phyloP scores from a whole-genome alignment of 2,329 filamentous ascomycete species.

The Blastomyces silverae region DNA sequence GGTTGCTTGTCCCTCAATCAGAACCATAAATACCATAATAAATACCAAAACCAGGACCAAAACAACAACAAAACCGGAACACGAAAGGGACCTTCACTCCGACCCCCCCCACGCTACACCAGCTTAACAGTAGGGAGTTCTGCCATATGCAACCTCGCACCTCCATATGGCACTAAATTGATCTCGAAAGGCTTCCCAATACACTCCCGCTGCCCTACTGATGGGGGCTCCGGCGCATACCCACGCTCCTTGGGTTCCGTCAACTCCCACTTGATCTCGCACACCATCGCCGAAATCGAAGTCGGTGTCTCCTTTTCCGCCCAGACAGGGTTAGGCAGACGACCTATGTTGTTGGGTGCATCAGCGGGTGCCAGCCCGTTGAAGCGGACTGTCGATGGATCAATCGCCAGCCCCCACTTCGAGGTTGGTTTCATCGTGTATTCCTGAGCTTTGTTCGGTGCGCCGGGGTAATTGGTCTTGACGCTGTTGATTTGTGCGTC shows the following conservation, averaged over 20 bases:
- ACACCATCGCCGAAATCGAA: conserved; percentile 26
- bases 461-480: conserved; percentile 27
- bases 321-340: conserved; percentile 23
- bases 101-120: background rate
- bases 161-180: conserved; percentile 43
- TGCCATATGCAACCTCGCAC: conserved; percentile 44
- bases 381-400: conserved; percentile 32
- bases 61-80: background rate
- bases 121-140: conserved; percentile 35
- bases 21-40: no score
- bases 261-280: conserved; percentile 37
- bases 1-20: no score
- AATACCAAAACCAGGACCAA: no score
- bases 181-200: conserved; percentile 33
- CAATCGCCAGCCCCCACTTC: conserved; percentile 29
- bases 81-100: background rate
- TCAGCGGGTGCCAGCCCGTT: conserved; percentile 22
- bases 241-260: conserved; percentile 23
- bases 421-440: conserved; percentile 33
- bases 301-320: conserved; percentile 19
- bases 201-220: conserved; percentile 31
- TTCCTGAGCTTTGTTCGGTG: conserved; percentile 30
- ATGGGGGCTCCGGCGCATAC: conserved; percentile 32
- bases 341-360: conserved; percentile 1
- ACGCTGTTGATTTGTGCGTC: conserved; percentile 26